A percentile compares a stretch with the other conserved stretches of the same genome.
Conservation (phyloP, 352 stramenopile genomes). For the Pythium folliculosum region DNA sequence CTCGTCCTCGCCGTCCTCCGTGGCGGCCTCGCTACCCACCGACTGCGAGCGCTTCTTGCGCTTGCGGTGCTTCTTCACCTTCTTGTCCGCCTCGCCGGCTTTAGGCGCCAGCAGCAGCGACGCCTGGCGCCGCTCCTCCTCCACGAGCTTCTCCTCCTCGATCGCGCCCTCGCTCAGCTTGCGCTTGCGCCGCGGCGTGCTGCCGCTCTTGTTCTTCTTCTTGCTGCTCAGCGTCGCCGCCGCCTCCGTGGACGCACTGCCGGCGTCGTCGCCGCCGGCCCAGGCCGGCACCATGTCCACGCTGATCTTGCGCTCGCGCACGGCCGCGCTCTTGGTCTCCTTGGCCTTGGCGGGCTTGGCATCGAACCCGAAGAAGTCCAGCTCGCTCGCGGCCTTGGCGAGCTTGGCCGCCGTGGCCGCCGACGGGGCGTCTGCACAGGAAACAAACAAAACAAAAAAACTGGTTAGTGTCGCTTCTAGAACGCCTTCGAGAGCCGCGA, state of each 20-base stretch:
- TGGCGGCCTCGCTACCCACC: constrained; percentile 21
- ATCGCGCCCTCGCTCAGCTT: constrained; percentile 83
- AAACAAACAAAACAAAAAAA: constrained; percentile 12
- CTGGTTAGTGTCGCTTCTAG: not conserved
- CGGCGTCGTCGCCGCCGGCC: constrained; percentile 36
- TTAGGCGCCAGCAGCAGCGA: constrained; percentile 66
- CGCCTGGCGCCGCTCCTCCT: constrained; percentile 69
- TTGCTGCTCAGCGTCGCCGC: constrained; percentile 24
- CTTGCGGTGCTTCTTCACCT: constrained; percentile 42
- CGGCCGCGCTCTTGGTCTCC: constrained; percentile 33
- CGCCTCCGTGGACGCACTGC: not conserved
- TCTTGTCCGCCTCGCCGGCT: constrained; percentile 23
- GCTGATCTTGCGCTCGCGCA: constrained; percentile 61
- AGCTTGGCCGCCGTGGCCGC: constrained; percentile 30
- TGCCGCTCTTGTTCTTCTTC: constrained; percentile 49
- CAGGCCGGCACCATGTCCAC: constrained; percentile 69
- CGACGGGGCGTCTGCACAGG: constrained; percentile 3
- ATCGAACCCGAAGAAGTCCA: constrained; percentile 86
- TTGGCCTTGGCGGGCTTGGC: constrained; percentile 16
- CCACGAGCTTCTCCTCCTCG: constrained; percentile 65
- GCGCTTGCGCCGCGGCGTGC: constrained; percentile 76
- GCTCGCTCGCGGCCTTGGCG: constrained; percentile 39
- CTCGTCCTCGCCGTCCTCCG: constrained; percentile 32
- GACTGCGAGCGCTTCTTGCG: constrained; percentile 32
- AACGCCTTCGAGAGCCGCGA: not conserved